Evolutionary conservation across 352 stramenopile species (phyloP), one percentile per base, ranked within the genome.

Genomic region (Phytophthora kernoviae): DNA sequence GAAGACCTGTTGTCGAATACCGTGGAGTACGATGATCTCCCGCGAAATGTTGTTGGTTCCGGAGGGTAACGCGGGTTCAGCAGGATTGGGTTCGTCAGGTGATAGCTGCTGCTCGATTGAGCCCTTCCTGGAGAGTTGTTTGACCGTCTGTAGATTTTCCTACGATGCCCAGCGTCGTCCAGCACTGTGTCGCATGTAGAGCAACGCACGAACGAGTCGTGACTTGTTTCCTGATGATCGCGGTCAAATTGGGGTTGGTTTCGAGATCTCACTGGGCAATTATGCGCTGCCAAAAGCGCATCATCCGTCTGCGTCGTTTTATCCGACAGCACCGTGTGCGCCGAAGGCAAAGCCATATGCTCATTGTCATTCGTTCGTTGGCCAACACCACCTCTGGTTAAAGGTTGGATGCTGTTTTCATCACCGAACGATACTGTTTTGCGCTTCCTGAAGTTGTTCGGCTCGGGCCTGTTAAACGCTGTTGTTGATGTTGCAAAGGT

Each of bases 81-180:
- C 44, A 87, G 60, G 26, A 87, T 81, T 7, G 77, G 77, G 44
- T 87, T 89, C 10, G 42, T 59, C 14, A 74, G 27, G 26, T 68
- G 59, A 14, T 15, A 42, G 34, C 37, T 42, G 44, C 55, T 46
- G 52, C 34, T 61, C 15, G 37, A 12, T 41, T 53, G 20, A 5
- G 10, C 22, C 41, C 10, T 24, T 15, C 15, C 37, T 22, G 26
- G 27, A 9, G 48, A 33, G 47, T 30, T 27, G 15, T 39, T 15
- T 36, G 59, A 55, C 17, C 20, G 41, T 44, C 40, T 49, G 26
- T 22, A 42, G 7, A 62, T 17, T 47, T 76, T 4, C 54, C n/a
- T n/a, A n/a, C n/a, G n/a, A n/a, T n/a, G n/a, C n/a, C n/a, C 68
- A 24, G 45, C 49, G 17, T 64, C 51, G 26, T 30, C 51, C 14